Evolutionary conservation across 805 yeast genomes (phyloP), one percentile per base, ranked within the genome.

Genomic region (Kazachstania psychrophila): DNA sequence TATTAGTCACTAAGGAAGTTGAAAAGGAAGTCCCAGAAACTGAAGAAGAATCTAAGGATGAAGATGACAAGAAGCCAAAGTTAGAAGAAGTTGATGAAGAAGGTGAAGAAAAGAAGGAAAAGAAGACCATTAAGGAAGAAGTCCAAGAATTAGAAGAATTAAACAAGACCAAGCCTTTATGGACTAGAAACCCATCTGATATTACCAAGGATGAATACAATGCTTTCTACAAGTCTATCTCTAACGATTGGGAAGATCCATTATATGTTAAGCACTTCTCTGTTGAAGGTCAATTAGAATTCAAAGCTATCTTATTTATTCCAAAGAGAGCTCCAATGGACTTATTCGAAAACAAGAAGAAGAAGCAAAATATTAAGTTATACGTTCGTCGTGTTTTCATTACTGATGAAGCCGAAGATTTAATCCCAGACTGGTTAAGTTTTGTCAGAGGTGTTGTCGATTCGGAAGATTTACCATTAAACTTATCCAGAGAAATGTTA

Each of bases 181-280:
- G 99, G 99, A 92, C 98, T 52, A 86, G 97, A 77, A 83, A 80
- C 75, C 98, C 99, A 66, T 70, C 89, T 56, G 99, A 92, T 48
- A 94, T 92, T 53, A 77, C 95, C 48, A 88, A 86, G 74, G 98
- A 92, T 51, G 99, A 92, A 72, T 92, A 92, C 77, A 89, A 92
- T 60, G 94, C 97, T 42, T 92, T 92, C 83, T 92, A 92, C 84
- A 92, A 92, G 75, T 87, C 97, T 35, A 92, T 92, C 61, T 88
- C 98, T 40, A 92, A 92, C 70, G 99, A 92, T 70, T 92, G 98
- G 98, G 98, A 92, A 74, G 98, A 92, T 65, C 99, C 96, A 70
- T 78, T 92, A 64, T 96, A 96, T 52, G 97, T 92, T 53, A 92
- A 92, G 78, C 99, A 92, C 73, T 92, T 92, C 77, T 85, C 96